Evolutionary conservation across 176 grass and related monocot species (phyloP), one percentile per base, ranked within the genome.

Genomic region (Miscanthus lutarioriparius): DNA sequence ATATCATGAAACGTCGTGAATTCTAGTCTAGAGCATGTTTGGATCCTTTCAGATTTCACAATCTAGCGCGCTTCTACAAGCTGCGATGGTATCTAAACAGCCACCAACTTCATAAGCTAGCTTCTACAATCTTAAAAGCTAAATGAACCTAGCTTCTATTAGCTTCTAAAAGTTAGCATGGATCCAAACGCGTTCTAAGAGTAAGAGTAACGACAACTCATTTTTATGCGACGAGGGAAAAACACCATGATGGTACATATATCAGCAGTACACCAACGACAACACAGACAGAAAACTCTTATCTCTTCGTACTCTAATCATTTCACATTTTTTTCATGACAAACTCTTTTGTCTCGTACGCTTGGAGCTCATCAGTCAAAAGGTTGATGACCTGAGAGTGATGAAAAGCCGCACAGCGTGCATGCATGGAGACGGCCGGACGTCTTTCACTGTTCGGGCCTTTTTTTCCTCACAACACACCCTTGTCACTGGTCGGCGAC

Each of bases 291-390:
- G 6, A n/a, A 17, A 19, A 9, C 2, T 7, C 65, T 70, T 70
- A 43, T 41, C 74, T 32, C 45, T 59, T 70, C 37, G 74, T 68
- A 70, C 83, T 56, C 5, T 11, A 49, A 45, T 69, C 79, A 19
- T 56, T 17, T 40, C 47, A 43, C 64, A 43, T 39, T 67, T 43
- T 39, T 14, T 40, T 11, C 48, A 16, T 35, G 36, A 10, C 64
- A 25, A 61, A 39, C 3, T 19, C 4, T 32, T 41, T 84, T 77
- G 82, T 84, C 62, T 39, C 45, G 54, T 41, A 37, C 64, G 47
- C 73, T 84, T 67, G 73, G 73, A 53, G 45, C 32, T 41, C 62
- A n/a, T 41, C 72, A 10, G 73, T 84, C 63, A 68, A 77, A 69
- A 36, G 44, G 9, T 3, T 26, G 59, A n/a, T 16, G 35, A 37